Base-by-base conservation (phyloP, 345 rosid species). In the Combretum micranthum region DNA sequence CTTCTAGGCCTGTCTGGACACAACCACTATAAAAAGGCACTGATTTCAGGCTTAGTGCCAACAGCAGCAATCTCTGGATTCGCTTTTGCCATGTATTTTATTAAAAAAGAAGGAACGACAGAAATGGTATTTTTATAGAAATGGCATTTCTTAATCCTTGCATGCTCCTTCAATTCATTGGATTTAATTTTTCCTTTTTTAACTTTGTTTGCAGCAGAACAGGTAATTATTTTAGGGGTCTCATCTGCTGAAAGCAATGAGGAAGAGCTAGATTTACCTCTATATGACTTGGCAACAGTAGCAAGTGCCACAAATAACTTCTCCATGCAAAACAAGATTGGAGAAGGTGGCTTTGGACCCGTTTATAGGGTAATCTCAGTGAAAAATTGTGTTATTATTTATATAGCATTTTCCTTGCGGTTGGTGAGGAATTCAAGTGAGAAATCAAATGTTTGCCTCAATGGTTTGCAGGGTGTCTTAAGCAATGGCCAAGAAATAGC, bases 401-500 rank as follows among this genome's bases (percentile, higher is more conserved):
- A n/a, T n/a, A n/a, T n/a, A n/a, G n/a, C 25, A 56, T 16, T 22
- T 12, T 6, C 13, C 25, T 12, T 25, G n/a, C 18, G 3, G 17
- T 59, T 46, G 65, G 59, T 13, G 69, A 61, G 17, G 20, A 56
- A 21, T 10, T n/a, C 42, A 15, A 14, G 7, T 18, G 7, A 16
- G 32, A 13, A 37, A 49, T 39, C 20, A 39, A 57, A 16, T 18
- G n/a, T 15, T 15, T 15, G 20, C 42, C 17, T 16, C 26, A 57
- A 42, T 22, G 18, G 18, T 19, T 39, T 46, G 42, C 56, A 66
- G 64, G 69, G 69, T 46, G 48, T 13, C 15, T 17, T 66, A 15
- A n/a, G 1, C 20, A 44, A 60, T 46, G 70, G 64, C 6, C 68
- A 69, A 63, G 73, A 69, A 23, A 63, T 69, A 22, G 62, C 62